A percentile compares a stretch with the other conserved stretches of the same genome.
These are phyloP conservation scores for Sugiyamaella smithiae DNA, from an alignment of 805 yeast genomes.

Conservation along the genomic window DNA sequence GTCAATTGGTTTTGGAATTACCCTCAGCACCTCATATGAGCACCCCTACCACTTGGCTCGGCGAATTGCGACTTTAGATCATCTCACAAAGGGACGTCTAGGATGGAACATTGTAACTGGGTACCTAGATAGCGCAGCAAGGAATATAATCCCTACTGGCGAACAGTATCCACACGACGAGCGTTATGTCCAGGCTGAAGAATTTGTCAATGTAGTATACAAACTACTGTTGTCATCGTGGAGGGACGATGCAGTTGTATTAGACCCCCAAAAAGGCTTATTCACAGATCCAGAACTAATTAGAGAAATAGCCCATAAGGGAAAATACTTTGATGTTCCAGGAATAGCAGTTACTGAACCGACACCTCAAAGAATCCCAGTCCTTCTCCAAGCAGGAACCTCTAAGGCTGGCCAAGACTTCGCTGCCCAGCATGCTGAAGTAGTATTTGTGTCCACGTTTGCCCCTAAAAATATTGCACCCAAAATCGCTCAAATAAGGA, in stretches of 20 bases:
- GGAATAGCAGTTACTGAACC: conserved; percentile 47
- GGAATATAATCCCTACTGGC: conserved; percentile 37
- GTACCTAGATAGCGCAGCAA: conserved; percentile 41
- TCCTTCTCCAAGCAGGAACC: conserved; percentile 44
- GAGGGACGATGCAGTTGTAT: conserved; percentile 42
- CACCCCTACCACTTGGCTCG: conserved; percentile 42
- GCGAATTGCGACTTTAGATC: conserved; percentile 43
- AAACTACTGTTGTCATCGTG: conserved; percentile 41
- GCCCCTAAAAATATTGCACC: conserved; percentile 33
- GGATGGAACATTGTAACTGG: conserved; percentile 48
- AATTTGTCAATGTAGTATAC: conserved; percentile 39
- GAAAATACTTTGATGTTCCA: conserved; percentile 40
- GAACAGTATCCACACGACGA: conserved; percentile 38
- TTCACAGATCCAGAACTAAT: conserved; percentile 36
- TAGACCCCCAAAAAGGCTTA: conserved; percentile 20
- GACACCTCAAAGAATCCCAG: conserved; percentile 36
- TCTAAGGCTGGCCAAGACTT: conserved; percentile 41
- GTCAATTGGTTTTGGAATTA: conserved; percentile 34
- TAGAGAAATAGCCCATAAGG: conserved; percentile 37
- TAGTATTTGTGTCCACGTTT: conserved; percentile 37
- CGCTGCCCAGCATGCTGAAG: conserved; percentile 45
- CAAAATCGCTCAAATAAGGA: conserved; percentile 33
- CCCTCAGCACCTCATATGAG: conserved; percentile 36
- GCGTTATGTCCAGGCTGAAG: conserved; percentile 41
- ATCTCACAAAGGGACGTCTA: conserved; percentile 40